phyloP scores from a whole-genome alignment of 441 rosid genomes.

The Euphorbia celastroides region DNA sequence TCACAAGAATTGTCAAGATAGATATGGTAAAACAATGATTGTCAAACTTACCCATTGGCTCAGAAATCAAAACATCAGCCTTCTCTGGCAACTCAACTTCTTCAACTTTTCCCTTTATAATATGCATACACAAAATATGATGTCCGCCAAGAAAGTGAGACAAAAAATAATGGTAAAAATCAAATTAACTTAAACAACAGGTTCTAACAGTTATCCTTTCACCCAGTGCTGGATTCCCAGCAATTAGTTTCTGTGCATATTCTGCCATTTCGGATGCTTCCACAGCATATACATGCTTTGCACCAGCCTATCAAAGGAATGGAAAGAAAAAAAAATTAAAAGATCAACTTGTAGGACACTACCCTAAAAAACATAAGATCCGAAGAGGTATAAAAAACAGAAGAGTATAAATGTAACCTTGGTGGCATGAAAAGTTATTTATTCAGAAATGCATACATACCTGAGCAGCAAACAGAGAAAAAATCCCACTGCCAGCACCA shows the following conservation, averaged over 20 bases:
- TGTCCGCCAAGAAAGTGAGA: constrained; percentile 18
- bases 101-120: constrained; percentile 91
- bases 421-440: neutral
- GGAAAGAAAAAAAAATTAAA: constrained; percentile 10
- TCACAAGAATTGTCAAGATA: neutral
- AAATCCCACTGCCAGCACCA: constrained; percentile 98
- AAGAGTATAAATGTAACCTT: constrained; percentile 11
- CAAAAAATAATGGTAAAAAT: constrained; percentile 9
- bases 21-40: constrained; percentile 18
- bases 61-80: constrained; percentile 94
- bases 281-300: constrained; percentile 94
- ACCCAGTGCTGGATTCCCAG: constrained; percentile 74
- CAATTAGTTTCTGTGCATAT: constrained; percentile 85
- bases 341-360: constrained; percentile 13
- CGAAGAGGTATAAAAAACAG: neutral
- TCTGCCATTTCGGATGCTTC: constrained; percentile 99
- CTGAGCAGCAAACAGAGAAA: constrained; percentile 96
- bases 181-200: constrained; percentile 11
- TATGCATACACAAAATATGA: constrained; percentile 35
- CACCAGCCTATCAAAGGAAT: constrained; percentile 66
- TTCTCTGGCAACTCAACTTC: constrained; percentile 90
- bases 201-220: constrained; percentile 77
- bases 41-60: constrained; percentile 78
- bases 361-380: neutral
- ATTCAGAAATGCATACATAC: constrained; percentile 25